phyloP scores from a whole-genome alignment of 2,329 filamentous ascomycete species.

The Davidsoniella australis region DNA sequence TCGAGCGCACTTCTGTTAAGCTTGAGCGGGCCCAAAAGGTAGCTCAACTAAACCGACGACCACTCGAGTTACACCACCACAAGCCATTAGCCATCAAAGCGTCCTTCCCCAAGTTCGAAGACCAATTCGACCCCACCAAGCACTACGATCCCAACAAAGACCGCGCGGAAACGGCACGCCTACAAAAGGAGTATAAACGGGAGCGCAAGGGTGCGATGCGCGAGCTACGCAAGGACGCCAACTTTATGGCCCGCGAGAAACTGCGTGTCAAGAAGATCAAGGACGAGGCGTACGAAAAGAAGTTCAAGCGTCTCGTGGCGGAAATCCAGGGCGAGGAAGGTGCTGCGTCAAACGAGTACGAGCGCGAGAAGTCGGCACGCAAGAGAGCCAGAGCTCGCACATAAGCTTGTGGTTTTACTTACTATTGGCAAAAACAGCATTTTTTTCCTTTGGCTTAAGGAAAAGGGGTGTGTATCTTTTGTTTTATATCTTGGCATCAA shows the following conservation, averaged over 20 bases:
- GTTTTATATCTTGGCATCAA: background rate
- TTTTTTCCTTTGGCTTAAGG: no score
- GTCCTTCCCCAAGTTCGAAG: slow-evolving; percentile 87
- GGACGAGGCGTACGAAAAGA: slow-evolving; percentile 89
- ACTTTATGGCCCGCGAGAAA: slow-evolving; percentile 82
- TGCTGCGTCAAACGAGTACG: slow-evolving; percentile 70
- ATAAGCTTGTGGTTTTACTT: background rate
- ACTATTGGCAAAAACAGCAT: no score
- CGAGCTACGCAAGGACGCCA: slow-evolving; percentile 86
- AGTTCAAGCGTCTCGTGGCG: slow-evolving; percentile 78
- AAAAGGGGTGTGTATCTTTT: background rate
- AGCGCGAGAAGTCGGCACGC: slow-evolving; percentile 62
- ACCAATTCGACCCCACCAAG: slow-evolving; percentile 81
- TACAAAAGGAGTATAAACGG: slow-evolving; percentile 81
- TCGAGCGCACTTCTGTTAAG: slow-evolving; percentile 27
- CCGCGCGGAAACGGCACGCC: slow-evolving; percentile 66
- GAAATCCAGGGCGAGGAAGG: slow-evolving; percentile 96
- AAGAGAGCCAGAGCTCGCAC: slow-evolving; percentile 39
- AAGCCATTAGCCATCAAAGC: slow-evolving; percentile 73
- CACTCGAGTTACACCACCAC: slow-evolving; percentile 80
- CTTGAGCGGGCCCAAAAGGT: slow-evolving; percentile 39
- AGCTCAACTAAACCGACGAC: slow-evolving; percentile 51
- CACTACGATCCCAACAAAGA: slow-evolving; percentile 95
- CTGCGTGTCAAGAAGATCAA: slow-evolving; percentile 82
- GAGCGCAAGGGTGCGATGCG: slow-evolving; percentile 90